Base-by-base conservation (phyloP, 2,329 filamentous ascomycete species). In the Venturia carpophila region DNA sequence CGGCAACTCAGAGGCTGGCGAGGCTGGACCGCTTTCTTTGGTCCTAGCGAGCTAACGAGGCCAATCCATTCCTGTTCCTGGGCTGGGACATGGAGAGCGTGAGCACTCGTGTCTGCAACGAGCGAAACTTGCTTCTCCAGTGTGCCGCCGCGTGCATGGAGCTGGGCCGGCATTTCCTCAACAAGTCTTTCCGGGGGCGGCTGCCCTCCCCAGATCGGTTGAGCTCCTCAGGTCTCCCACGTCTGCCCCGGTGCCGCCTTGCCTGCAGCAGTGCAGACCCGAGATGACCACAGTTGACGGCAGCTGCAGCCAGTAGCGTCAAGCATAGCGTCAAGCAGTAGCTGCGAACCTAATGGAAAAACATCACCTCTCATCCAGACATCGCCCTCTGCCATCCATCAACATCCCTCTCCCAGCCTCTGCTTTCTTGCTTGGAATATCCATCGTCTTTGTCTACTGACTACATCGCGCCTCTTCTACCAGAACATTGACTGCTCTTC, bases 161-260 rank as follows among this genome's bases (percentile, higher is more conserved):
- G n/a, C n/a, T n/a, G n/a, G n/a, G n/a, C n/a, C 24, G 13, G 49
- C 24, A 34, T n/a, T 58, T 58, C 52, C 52, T 9, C 52, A 58
- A 58, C 52, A 37, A 27, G 52, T 58, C 30, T 58, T 37, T 5
- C 52, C 52, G 52, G 15, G 30, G 13, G 1, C 17, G 43, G 11
- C n/a, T 37, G 52, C 52, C 52, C 52, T 56, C 52, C 30, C 45
- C 30, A 21, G 30, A 37, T 37, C 27, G 52, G 27, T 58, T 58
- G 52, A 58, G 45, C 21, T 27, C 47, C 27, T 52, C n/a, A n/a
- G n/a, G 27, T 52, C 47, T 52, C 9, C 21, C 7, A 24, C 9
- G 2, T 2, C 39, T 9, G 9, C 21, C 24, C 9, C 21, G 1
- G 21, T 15, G 2, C 9, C 39, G 10, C 2, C 10, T 9, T 41